Evolutionary conservation across 23 red algal genomes (phyloP).

Genomic region (Gracilaria gracilis): DNA sequence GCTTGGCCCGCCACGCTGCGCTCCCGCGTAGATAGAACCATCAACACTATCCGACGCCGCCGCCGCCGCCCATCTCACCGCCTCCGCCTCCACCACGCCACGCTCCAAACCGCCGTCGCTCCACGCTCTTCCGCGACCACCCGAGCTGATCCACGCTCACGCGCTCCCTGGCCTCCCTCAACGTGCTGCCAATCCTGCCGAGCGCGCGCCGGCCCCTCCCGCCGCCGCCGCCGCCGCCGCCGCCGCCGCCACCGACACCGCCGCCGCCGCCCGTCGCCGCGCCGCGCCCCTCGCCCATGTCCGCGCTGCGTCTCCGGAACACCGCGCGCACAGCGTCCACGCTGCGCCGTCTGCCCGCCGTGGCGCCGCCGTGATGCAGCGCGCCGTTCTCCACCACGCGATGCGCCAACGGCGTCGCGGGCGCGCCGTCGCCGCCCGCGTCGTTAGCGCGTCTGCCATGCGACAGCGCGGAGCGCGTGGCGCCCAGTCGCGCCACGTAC

Average conservation of each 20-base stretch:
- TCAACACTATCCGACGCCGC: no score
- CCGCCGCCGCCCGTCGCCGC: background rate
- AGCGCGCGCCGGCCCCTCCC: background rate
- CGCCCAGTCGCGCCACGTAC: background rate
- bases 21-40: no score
- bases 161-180: background rate
- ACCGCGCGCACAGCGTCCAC: background rate
- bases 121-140: slow-evolving; percentile 23
- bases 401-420: background rate
- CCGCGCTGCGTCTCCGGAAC: slow-evolving; percentile 21
- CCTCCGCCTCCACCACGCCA: background rate
- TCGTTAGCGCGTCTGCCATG: background rate
- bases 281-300: background rate
- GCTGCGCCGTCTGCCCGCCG: background rate
- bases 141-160: slow-evolving; percentile 2
- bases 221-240: background rate
- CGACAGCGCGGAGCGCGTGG: background rate
- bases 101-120: slow-evolving; percentile 10
- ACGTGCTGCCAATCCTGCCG: background rate
- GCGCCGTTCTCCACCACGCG: background rate
- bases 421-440: no score
- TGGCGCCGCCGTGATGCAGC: background rate
- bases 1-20: no score
- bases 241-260: background rate
- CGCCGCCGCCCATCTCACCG: no score